Conservation (phyloP, 495 filamentous ascomycete species). For the Aspergillus baeticus region DNA sequence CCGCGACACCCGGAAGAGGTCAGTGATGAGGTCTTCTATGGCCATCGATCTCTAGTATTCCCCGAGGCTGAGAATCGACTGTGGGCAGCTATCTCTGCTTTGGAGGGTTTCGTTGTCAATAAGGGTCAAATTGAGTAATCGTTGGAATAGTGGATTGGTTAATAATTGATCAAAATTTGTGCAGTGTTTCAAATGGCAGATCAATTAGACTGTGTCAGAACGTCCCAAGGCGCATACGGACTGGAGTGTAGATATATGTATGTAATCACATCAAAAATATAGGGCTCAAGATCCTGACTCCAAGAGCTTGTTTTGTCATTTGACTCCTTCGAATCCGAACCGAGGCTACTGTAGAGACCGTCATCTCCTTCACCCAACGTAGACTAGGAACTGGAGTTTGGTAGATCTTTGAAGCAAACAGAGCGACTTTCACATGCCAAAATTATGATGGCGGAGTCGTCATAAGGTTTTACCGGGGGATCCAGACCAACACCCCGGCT, state of each 20-base stretch:
- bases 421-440: constrained; percentile 14
- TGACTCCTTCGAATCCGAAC: too few relatives aligned
- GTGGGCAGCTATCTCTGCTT: constrained; percentile 81
- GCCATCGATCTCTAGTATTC: constrained; percentile 78
- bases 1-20: constrained; percentile 95
- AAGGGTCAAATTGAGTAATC: constrained; percentile 67
- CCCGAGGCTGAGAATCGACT: constrained; percentile 91
- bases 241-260: too few relatives aligned
- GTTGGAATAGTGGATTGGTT: background rate
- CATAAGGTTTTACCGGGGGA: constrained; percentile 7
- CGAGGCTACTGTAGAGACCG: too few relatives aligned
- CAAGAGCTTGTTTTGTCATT: too few relatives aligned
- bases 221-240: too few relatives aligned
- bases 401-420: background rate
- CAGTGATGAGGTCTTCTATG: constrained; percentile 90
- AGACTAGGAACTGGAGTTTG: background rate
- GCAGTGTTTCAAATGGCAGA: too few relatives aligned
- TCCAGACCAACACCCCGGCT: background rate
- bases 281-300: too few relatives aligned
- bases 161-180: background rate
- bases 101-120: constrained; percentile 91
- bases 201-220: too few relatives aligned
- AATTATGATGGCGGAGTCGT: constrained; percentile 8
- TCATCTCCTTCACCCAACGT: background rate
- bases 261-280: too few relatives aligned